Evolutionary conservation across 345 rosid genomes (phyloP).

Genomic region (Euphorbia peplus): DNA sequence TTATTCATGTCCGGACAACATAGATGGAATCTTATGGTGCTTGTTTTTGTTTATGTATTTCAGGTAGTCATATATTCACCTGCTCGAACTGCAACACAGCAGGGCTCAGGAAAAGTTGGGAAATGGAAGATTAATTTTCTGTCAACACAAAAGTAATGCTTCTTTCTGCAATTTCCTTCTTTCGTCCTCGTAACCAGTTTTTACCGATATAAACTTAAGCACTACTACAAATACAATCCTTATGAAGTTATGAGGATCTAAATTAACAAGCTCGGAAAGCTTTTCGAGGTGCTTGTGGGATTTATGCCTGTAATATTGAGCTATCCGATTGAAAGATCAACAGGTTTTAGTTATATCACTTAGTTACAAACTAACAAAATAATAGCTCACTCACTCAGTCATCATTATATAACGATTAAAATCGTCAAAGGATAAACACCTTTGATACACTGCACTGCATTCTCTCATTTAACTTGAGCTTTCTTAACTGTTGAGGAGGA

Average conservation of each 20-base stretch:
- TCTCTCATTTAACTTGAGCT: neutral
- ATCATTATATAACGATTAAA: neutral
- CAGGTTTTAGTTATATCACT: neutral
- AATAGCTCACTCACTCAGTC: neutral
- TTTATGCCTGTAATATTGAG: neutral
- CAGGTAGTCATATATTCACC: conserved; percentile 27
- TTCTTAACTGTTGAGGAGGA: neutral
- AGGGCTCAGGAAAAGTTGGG: conserved; percentile 28
- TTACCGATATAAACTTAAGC: neutral
- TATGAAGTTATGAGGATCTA: neutral
- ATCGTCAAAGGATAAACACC: neutral
- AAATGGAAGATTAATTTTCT: conserved; percentile 25
- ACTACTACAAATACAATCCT: neutral
- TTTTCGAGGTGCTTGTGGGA: neutral
- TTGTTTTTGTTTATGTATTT: neutral
- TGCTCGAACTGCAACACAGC: conserved; percentile 28
- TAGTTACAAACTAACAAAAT: neutral
- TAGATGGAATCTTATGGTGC: too few species aligned
- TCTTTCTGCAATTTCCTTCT: neutral
- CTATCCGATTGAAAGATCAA: neutral
- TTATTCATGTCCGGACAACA: too few species aligned
- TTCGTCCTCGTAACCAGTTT: neutral
- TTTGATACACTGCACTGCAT: neutral
- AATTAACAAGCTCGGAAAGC: neutral
- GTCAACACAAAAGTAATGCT: conserved; percentile 23